Evolutionary conservation across 148 eudicot genomes (phyloP), one percentile per base, ranked within the genome.

Genomic region (Heliamphora exappendiculata): DNA sequence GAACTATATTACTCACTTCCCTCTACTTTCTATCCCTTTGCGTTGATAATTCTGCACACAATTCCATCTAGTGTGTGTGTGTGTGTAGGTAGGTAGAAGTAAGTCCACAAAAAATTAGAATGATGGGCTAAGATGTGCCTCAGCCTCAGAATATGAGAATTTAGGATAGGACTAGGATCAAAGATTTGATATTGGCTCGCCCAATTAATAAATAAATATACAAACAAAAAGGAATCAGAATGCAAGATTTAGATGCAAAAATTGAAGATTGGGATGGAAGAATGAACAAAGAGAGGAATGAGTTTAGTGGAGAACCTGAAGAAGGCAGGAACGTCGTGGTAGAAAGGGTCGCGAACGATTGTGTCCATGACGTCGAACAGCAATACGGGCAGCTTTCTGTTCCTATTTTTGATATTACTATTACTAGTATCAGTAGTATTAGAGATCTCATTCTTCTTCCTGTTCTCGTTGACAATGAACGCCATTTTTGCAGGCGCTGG

Each of bases 301-400:
- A n/a, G n/a, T 41, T 33, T 33, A 34, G 11, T 33, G 65, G 44
- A 45, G 19, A 77, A 91, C 94, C 97, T 80, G 76, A 94, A 91
- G 77, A 91, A 94, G 45, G 85, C 84, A 24, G 98, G 98, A 57
- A 94, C 55, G 75, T 90, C 88, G 11, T 90, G 86, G 75, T 89
- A 91, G 80, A 91, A 91, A 24, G 98, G 98, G 74, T 94, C 98
- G 51, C 91, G 93, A 80, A 93, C 97, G 65, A 94, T 79, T 1
- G 98, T 94, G 77, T 91, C 97, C 98, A 94, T 91, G 11, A 94
- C 86, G 85, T 94, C 98, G 82, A 94, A 94, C 26, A 94, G 74
- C 82, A 94, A 75, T 28, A 94, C 71, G 5, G 98, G 98, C 31
- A 92, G 85, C 84, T 86, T 88, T 26, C 89, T 79, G 45, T 59